Percentiles rank a stretch among this genome's conserved stretches.
Conservation (phyloP, 495 filamentous ascomycete species). For the Jackrogersella multiformis region DNA sequence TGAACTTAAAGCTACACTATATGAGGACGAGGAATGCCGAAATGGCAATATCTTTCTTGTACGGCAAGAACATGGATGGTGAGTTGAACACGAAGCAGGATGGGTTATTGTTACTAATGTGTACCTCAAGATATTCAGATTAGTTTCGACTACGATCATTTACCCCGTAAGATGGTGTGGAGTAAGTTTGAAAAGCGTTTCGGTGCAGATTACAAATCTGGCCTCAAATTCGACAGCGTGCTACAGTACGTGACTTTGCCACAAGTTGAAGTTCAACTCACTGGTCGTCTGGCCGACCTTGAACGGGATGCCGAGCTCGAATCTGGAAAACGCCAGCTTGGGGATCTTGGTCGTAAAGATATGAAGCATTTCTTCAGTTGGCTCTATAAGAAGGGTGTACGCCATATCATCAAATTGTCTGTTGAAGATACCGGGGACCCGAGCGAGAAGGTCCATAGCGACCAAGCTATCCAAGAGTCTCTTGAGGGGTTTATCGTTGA, state of each 20-base stretch:
- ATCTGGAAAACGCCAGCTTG: neutral
- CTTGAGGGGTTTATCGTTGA: neutral
- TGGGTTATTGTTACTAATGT: neutral
- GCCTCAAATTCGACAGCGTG: neutral
- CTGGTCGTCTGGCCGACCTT: conserved; percentile 1
- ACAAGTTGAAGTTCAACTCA: neutral
- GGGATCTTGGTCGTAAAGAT: neutral
- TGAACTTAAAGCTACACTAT: neutral
- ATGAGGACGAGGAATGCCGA: neutral
- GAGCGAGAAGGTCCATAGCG: neutral
- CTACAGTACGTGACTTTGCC: conserved; percentile 1
- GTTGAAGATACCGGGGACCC: neutral
- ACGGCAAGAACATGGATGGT: conserved; percentile 7
- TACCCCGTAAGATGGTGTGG: neutral
- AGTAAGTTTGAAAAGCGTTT: neutral
- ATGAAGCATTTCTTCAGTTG: conserved; percentile 4
- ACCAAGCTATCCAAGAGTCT: conserved; percentile 1
- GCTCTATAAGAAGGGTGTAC: conserved; percentile 2
- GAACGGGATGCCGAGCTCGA: neutral
- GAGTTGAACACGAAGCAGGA: neutral
- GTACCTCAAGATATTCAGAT: neutral
- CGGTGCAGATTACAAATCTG: neutral
- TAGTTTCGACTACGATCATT: conserved; percentile 4
- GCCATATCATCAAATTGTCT: neutral
- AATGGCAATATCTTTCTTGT: conserved; percentile 4